phyloP scores from a whole-genome alignment of 108 stramenopile genomes.

The Asterionellopsis glacialis region DNA sequence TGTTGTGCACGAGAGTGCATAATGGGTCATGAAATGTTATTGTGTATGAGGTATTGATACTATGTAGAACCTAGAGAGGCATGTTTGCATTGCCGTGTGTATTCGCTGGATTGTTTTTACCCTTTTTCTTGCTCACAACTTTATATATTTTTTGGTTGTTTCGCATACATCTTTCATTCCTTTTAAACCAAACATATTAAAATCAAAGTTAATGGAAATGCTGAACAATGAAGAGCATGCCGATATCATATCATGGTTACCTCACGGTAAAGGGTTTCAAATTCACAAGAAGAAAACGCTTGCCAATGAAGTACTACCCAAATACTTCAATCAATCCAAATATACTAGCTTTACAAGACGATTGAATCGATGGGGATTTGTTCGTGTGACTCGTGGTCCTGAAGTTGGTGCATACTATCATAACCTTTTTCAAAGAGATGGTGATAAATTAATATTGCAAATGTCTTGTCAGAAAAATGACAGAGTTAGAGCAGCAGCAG shows the following conservation, averaged over 20 bases:
- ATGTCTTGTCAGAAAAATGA: slow-evolving; percentile 52
- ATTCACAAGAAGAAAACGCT: slow-evolving; percentile 50
- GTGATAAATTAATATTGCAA: slow-evolving; percentile 34
- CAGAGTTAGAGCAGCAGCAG: neutral
- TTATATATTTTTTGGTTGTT: neutral
- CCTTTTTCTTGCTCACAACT: neutral
- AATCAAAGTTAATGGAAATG: slow-evolving; percentile 35
- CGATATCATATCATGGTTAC: slow-evolving; percentile 43
- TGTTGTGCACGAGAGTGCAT: too few relatives aligned
- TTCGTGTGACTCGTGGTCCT: slow-evolving; percentile 17
- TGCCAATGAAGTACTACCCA: slow-evolving; percentile 59
- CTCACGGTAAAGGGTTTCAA: slow-evolving; percentile 38
- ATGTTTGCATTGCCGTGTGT: too few relatives aligned
- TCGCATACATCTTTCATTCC: neutral
- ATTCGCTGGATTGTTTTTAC: neutral
- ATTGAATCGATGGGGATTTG: slow-evolving; percentile 23
- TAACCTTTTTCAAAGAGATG: slow-evolving; percentile 58
- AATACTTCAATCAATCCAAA: slow-evolving; percentile 87
- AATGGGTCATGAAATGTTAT: too few relatives aligned
- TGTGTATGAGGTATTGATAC: neutral
- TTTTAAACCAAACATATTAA: slow-evolving; percentile 3
- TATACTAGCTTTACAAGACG: slow-evolving; percentile 70
- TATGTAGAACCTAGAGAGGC: neutral
- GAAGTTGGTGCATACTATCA: slow-evolving; percentile 77
- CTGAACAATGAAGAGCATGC: slow-evolving; percentile 25